These are phyloP conservation scores for Rossbeevera mucosa DNA, from an alignment of 768 basidiomycete genomes.

Conservation along the genomic window DNA sequence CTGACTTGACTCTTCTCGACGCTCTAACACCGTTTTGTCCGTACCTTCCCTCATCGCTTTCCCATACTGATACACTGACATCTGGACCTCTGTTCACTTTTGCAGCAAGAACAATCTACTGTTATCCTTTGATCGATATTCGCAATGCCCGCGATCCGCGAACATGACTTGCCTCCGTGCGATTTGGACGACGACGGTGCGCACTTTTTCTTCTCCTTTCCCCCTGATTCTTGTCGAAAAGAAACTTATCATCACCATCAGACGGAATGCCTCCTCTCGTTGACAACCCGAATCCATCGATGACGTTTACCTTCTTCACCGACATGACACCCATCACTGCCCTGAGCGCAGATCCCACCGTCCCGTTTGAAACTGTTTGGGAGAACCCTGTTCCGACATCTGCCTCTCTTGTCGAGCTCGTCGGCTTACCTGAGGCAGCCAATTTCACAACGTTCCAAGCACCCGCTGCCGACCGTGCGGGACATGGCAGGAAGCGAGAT, in stretches of 20 bases:
- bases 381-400: conserved; percentile 13
- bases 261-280: conserved; percentile 50
- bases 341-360: conserved; percentile 34
- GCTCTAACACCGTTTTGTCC: conserved; percentile 27
- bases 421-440: conserved; percentile 15
- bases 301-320: conserved; percentile 61
- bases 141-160: conserved; percentile 28
- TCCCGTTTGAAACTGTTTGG: conserved; percentile 33
- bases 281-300: conserved; percentile 48
- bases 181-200: conserved; percentile 37
- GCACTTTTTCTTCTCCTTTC: not conserved
- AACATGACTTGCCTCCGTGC: conserved; percentile 23
- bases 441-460: conserved; percentile 22
- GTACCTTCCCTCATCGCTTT: conserved; percentile 9
- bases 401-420: conserved; percentile 17
- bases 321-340: conserved; percentile 55
- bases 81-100: conserved; percentile 1
- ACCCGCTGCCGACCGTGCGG: conserved; percentile 32
- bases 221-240: conserved; percentile 7
- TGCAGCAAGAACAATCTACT: not conserved
- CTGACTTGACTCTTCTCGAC: conserved; percentile 16
- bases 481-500: conserved; percentile 61
- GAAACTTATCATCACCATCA: conserved; percentile 15
- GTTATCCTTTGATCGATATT: not conserved
- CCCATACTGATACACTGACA: conserved; percentile 9